phyloP scores from a whole-genome alignment of 768 basidiomycete genomes.

The Tylopilus sp. region DNA sequence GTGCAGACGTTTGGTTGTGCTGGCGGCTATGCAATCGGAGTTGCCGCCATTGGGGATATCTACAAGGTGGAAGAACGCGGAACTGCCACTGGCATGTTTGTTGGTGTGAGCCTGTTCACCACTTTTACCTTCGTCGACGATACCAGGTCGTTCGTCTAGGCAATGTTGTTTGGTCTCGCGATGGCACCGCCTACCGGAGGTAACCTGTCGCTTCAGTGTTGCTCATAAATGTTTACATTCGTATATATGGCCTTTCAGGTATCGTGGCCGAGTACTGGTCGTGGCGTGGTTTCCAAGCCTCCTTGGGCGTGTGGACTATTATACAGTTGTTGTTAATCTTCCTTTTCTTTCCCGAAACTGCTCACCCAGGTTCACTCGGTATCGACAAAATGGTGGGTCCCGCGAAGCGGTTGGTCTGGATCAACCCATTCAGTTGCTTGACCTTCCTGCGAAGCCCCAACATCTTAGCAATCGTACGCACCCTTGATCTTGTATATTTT shows the following conservation, averaged over 20 bases:
- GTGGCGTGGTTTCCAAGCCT: conserved; percentile 59
- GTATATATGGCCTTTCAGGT: conserved; percentile 32
- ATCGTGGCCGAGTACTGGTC: conserved; percentile 56
- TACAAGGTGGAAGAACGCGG: conserved; percentile 62
- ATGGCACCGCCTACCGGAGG: conserved; percentile 61
- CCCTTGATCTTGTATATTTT: neutral
- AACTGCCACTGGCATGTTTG: conserved; percentile 51
- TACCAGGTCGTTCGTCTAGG: conserved; percentile 24
- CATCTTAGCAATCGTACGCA: conserved; percentile 49
- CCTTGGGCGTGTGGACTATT: conserved; percentile 40
- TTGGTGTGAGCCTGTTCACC: conserved; percentile 37
- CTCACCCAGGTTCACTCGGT: conserved; percentile 54
- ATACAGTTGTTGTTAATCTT: conserved; percentile 39
- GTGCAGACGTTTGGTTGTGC: conserved; percentile 65
- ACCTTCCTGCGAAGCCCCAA: conserved; percentile 57
- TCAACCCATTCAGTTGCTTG: conserved; percentile 60
- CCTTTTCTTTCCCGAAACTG: conserved; percentile 62
- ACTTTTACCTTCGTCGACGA: neutral
- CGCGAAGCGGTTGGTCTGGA: conserved; percentile 35
- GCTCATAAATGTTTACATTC: neutral
- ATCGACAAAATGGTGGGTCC: conserved; percentile 42
- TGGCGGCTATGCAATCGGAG: conserved; percentile 52
- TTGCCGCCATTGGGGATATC: conserved; percentile 63
- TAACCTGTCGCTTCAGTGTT: conserved; percentile 1
- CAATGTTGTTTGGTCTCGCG: conserved; percentile 54